Conservation (phyloP, 225 moss, liverwort and hornwort species). For the Physcomitrellopsis africana region DNA sequence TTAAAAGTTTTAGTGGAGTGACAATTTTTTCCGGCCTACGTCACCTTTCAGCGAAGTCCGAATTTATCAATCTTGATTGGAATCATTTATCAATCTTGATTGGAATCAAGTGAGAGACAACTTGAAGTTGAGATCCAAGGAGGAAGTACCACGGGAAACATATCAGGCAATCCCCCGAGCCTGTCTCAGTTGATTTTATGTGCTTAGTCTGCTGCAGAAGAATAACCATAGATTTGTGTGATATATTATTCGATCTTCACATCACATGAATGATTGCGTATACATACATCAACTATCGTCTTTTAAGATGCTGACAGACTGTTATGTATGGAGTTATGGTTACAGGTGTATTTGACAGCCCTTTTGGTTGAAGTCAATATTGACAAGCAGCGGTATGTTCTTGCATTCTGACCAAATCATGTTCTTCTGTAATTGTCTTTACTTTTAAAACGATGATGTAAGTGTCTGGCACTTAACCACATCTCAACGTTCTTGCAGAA, state of each 20-base stretch:
- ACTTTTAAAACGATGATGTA: background rate
- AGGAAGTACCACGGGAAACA: constrained; percentile 56
- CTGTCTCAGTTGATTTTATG: background rate
- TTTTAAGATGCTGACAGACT: constrained; percentile 23
- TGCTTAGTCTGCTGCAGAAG: background rate
- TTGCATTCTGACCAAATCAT: background rate
- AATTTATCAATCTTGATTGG: constrained; percentile 31
- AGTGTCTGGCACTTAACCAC: background rate
- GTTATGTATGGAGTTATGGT: constrained; percentile 25
- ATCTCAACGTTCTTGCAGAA: constrained; percentile 39
- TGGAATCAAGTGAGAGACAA: constrained; percentile 44
- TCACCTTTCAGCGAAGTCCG: constrained; percentile 38
- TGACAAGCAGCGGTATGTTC: constrained; percentile 70
- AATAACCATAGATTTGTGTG: background rate
- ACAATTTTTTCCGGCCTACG: constrained; percentile 35
- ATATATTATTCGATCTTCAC: background rate
- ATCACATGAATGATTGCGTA: background rate
- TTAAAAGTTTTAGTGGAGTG: constrained; percentile 26
- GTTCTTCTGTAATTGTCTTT: background rate
- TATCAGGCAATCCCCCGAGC: constrained; percentile 62
- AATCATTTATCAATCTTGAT: too few relatives aligned
- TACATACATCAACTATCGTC: background rate
- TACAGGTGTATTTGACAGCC: constrained; percentile 86
- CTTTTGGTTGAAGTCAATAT: constrained; percentile 83
- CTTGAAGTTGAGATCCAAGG: constrained; percentile 37